A percentile compares a stretch with the other conserved stretches of the same genome.
These are phyloP conservation scores for Epichloe uncinata DNA, from an alignment of 2,329 filamentous ascomycete genomes.

Conservation along the genomic window DNA sequence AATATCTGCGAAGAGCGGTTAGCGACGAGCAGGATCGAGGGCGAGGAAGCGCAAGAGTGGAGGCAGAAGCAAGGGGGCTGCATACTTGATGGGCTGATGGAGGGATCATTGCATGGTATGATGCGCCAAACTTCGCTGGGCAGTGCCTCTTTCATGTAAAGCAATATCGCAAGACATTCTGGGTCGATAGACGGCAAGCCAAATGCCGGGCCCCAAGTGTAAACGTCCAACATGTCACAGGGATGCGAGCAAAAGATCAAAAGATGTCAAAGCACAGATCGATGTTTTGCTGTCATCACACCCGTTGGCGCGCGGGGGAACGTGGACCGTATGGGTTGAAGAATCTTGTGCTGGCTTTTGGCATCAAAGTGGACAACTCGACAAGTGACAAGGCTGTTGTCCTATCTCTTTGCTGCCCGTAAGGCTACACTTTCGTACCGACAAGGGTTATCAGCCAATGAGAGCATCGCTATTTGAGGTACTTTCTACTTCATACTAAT, in stretches of 20 bases:
- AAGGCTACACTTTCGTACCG: too few relatives aligned
- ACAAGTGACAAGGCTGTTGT: too few relatives aligned
- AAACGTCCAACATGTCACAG: constrained; percentile 44
- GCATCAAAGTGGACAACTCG: not conserved
- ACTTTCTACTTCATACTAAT: too few relatives aligned
- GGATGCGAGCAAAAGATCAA: not conserved
- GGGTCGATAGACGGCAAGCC: constrained; percentile 80
- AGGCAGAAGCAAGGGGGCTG: not conserved
- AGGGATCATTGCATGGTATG: constrained; percentile 59
- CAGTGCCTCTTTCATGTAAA: constrained; percentile 56
- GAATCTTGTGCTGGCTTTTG: not conserved
- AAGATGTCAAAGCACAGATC: not conserved
- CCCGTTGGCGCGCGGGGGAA: not conserved
- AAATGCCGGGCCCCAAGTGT: constrained; percentile 85
- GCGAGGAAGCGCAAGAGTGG: not conserved
- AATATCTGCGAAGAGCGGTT: constrained; percentile 26
- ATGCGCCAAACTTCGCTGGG: constrained; percentile 51
- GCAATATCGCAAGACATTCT: constrained; percentile 74
- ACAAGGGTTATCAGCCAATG: too few relatives aligned
- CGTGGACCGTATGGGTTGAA: too few relatives aligned
- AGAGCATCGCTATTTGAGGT: too few relatives aligned
- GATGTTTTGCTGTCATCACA: not conserved
- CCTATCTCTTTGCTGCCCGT: too few relatives aligned
- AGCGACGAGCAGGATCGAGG: constrained; percentile 5
- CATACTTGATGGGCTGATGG: constrained; percentile 57